Evolutionary conservation across 305 asterid species (phyloP), one percentile per base, ranked within the genome.

Genomic region (Solanum aculeatissimum): DNA sequence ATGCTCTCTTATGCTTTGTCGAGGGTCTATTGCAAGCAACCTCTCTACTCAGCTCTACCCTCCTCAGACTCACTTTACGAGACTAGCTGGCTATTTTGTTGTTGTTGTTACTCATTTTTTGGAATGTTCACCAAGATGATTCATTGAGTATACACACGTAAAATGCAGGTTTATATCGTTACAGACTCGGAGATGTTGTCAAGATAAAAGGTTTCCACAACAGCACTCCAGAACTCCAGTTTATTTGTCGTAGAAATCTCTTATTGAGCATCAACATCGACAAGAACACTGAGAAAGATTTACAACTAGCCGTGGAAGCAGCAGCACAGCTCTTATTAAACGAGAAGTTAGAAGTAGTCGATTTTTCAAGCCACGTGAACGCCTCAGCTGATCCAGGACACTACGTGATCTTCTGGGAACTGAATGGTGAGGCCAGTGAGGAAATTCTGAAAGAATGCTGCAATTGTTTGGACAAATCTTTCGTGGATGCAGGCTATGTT

Each of bases 281-380:
- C 93, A 97, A 97, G 86, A 97, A 91, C 91, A 95, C 98, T 0
- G 99, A 97, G 90, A 97, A 94, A 89, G 99, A 97, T 65, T 84
- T 97, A 9, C 99, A 97, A 86, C 32, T 94, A 49, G 89, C 98
- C 0, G 98, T 95, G 5, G 98, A 95, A 75, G 90, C 92, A 1
- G 98, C 98, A 2, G 91, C 92, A 21, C 84, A 83, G 79, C 84
- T 89, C 3, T 88, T 97, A 9, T 84, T 92, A 0, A 90, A 82
- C 43, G 95, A 92, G 10, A 97, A 91, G 88, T 89, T 92, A 0
- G 99, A 97, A 86, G 90, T 97, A 1, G 90, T 97, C 1, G 99
- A 97, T 88, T 97, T 97, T 89, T 93, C 99, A 0, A 95, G 99
- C 90, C 87, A 92, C 1, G 93, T 91, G 1, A 96, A 95, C n/a